Conservation (phyloP, 352 stramenopile genomes). For the Phytophthora pisi region DNA sequence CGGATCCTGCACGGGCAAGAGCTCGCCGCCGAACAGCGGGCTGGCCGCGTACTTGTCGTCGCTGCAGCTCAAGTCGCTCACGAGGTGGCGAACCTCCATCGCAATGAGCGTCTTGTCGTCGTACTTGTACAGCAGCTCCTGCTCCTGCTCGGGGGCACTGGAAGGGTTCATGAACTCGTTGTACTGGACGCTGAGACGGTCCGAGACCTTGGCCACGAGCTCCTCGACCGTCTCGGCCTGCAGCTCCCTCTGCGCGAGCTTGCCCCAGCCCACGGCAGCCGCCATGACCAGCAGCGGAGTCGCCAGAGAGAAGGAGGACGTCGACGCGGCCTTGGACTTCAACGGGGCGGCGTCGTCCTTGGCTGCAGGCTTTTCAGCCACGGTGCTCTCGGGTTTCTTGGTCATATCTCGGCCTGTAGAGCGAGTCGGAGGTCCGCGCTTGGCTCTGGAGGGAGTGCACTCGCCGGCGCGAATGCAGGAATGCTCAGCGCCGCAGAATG, state of each 20-base stretch:
- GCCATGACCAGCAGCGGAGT: constrained; percentile 28
- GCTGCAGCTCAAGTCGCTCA: constrained; percentile 40
- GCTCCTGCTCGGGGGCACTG: background rate
- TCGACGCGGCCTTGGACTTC: constrained; percentile 14
- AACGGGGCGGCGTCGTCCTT: constrained; percentile 3
- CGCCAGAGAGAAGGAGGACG: constrained; percentile 17
- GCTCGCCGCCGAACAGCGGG: constrained; percentile 41
- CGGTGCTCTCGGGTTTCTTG: constrained; percentile 8
- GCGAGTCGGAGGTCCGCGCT: constrained; percentile 8
- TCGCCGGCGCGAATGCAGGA: constrained; percentile 24
- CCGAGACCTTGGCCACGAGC: constrained; percentile 25
- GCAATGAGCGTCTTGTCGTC: constrained; percentile 50
- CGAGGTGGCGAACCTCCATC: constrained; percentile 43
- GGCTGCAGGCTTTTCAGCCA: background rate
- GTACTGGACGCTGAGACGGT: constrained; percentile 20
- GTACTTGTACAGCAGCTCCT: constrained; percentile 61
- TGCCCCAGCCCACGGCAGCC: constrained; percentile 25
- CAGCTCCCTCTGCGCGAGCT: constrained; percentile 22
- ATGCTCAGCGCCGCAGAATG: constrained; percentile 11
- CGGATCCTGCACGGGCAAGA: constrained; percentile 47
- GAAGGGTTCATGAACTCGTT: constrained; percentile 11
- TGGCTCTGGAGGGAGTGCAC: constrained; percentile 9
- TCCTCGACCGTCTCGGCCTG: constrained; percentile 28
- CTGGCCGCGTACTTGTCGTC: constrained; percentile 40
- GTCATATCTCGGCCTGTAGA: constrained; percentile 24